Evolutionary conservation across 768 basidiomycete species (phyloP), one percentile per base, ranked within the genome.

Genomic region (Pisolithus microcarpus): DNA sequence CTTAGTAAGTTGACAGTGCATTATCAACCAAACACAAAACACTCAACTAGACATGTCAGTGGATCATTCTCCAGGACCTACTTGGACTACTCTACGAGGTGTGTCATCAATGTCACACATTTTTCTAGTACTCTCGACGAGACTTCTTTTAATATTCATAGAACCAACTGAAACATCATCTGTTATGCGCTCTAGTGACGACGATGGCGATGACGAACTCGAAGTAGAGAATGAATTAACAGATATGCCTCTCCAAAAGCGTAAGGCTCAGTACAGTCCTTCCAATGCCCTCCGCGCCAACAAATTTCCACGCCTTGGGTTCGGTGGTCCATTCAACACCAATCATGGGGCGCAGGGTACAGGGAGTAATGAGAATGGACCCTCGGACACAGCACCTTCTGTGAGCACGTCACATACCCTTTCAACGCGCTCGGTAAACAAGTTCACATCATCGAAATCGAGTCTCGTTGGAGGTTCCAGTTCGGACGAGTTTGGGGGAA

Each of bases 51-150:
- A 23, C 10, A 44, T 23, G 43, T 23, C 26, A n/a, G 24, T 13
- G 9, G 26, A 5, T 3, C 26, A 16, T 9, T 64, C 63, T 24
- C 65, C 65, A 26, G 66, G 65, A 9, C 66, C 65, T 19, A 52
- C 60, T 18, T 66, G 65, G 65, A 46, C 66, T 47, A 58, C 46
- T n/a, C 56, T 31, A 46, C 50, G 62, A 64, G 48, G 65, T 60
- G 46, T 5, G 34, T 34, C 37, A 42, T 52, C 43, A 18, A 21
- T 11, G 7, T 52, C 47, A 38, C 39, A 24, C 43, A 48, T 48
- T 36, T 47, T 23, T 21, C 38, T 19, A 39, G 38, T 21, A 11
- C 24, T n/a, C 15, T 21, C 28, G 18, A 31, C 7, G 23, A 15
- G 38, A 56, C 38, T 15, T 9, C 46, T n/a, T 16, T 30, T 6